Percentiles rank a stretch among this genome's conserved stretches.
These are phyloP conservation scores for Tetragonia tetragonoides DNA, from an alignment of 148 eudicot genomes.

Conservation along the genomic window DNA sequence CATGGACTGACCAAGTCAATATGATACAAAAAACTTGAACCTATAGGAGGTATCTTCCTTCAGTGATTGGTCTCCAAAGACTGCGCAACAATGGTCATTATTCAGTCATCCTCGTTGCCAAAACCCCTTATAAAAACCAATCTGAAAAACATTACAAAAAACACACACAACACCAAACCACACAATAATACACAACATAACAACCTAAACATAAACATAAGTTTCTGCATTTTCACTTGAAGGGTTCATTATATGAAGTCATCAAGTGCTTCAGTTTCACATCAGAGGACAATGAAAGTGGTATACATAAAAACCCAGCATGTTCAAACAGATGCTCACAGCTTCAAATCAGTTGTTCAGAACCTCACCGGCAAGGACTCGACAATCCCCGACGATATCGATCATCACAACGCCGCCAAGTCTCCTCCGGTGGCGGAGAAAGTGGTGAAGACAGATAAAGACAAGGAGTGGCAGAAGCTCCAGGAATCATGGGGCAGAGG, in stretches of 20 bases:
- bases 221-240: neutral
- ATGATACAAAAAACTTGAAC: neutral
- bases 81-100: conserved; percentile 27
- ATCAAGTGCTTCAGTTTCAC: neutral
- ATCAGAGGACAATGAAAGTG: conserved; percentile 42
- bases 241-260: neutral
- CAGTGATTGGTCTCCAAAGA: conserved; percentile 21
- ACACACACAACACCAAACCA: too few species aligned
- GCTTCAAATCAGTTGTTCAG: conserved; percentile 82
- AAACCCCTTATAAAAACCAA: neutral
- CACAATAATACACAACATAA: neutral
- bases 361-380: conserved; percentile 72
- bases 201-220: neutral
- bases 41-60: conserved; percentile 10
- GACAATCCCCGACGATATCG: conserved; percentile 11
- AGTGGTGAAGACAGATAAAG: neutral
- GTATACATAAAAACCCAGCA: conserved; percentile 66
- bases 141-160: too few species aligned
- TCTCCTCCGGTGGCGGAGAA: neutral
- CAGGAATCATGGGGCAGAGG: neutral
- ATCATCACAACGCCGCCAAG: neutral
- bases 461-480: neutral
- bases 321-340: conserved; percentile 66
- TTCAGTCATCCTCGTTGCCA: neutral
- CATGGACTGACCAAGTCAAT: neutral